A percentile compares a stretch with the other conserved stretches of the same genome.
Conservation (phyloP, 2,329 filamentous ascomycete genomes). For the Fusarium stilboides region DNA sequence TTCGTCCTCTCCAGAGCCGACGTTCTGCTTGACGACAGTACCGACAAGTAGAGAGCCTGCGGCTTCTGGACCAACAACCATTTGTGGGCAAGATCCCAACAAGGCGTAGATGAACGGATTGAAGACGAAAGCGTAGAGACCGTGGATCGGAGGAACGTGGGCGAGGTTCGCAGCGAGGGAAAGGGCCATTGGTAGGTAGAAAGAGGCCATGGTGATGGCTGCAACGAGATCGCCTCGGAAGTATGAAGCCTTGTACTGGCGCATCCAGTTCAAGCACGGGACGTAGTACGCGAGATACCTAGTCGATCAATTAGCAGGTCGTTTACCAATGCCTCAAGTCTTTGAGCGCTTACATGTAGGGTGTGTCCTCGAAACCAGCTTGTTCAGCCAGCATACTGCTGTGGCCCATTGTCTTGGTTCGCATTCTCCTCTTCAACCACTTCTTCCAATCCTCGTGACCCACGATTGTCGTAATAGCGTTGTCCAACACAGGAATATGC, state of each 20-base stretch:
- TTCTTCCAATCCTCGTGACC: constrained; percentile 63
- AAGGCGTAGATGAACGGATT: constrained; percentile 93
- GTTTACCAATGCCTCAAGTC: background rate
- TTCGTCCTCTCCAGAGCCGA: constrained; percentile 76
- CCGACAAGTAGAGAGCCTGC: constrained; percentile 93
- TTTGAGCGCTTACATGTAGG: constrained; percentile 75
- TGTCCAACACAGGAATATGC: constrained; percentile 58
- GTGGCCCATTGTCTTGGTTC: constrained; percentile 78
- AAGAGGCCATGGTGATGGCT: constrained; percentile 95
- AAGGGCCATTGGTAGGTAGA: constrained; percentile 97
- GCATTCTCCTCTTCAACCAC: constrained; percentile 67
- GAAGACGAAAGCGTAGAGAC: constrained; percentile 94
- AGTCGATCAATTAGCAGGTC: constrained; percentile 24
- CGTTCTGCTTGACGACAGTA: constrained; percentile 84
- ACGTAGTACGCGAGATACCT: constrained; percentile 96
- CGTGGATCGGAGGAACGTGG: constrained; percentile 93
- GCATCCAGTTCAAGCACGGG: constrained; percentile 91
- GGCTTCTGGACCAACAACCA: constrained; percentile 95
- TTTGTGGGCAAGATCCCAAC: constrained; percentile 90
- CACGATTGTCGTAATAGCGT: constrained; percentile 56
- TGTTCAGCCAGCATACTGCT: constrained; percentile 79
- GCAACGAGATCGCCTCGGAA: constrained; percentile 89
- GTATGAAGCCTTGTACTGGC: constrained; percentile 86
- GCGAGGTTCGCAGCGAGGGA: constrained; percentile 94
- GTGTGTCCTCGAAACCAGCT: constrained; percentile 81